phyloP scores from a whole-genome alignment of 2,329 filamentous ascomycete genomes.

The Fusarium acutatum region DNA sequence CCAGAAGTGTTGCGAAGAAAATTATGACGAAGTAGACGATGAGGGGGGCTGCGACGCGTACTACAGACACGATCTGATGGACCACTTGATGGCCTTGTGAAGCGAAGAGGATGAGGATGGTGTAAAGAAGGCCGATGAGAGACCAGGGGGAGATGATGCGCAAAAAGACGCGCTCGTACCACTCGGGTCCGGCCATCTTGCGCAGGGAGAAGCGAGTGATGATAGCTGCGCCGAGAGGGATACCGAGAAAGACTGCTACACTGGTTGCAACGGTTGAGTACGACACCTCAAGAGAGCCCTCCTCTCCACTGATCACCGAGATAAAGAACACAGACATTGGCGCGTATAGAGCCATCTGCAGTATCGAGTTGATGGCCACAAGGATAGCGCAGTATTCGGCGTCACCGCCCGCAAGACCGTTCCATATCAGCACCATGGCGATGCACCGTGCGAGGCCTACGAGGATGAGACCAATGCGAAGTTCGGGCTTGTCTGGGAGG shows the following conservation, averaged over 20 bases:
- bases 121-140: constrained; percentile 84
- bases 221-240: constrained; percentile 81
- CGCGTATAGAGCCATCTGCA: constrained; percentile 78
- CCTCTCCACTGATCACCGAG: constrained; percentile 67
- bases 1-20: constrained; percentile 73
- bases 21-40: constrained; percentile 82
- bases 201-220: constrained; percentile 75
- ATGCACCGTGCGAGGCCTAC: constrained; percentile 81
- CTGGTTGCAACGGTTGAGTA: constrained; percentile 79
- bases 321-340: constrained; percentile 76
- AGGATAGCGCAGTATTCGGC: constrained; percentile 84
- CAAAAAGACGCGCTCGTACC: constrained; percentile 77
- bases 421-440: constrained; percentile 72
- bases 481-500: constrained; percentile 64
- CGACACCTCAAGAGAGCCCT: constrained; percentile 49
- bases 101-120: constrained; percentile 85
- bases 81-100: constrained; percentile 81
- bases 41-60: constrained; percentile 82
- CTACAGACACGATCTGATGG: constrained; percentile 82
- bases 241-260: constrained; percentile 85
- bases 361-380: constrained; percentile 77
- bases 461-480: constrained; percentile 76
- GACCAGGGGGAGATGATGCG: constrained; percentile 76
- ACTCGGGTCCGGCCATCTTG: constrained; percentile 59
- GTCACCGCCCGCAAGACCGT: constrained; percentile 73